Percentiles rank a stretch among this genome's conserved stretches.
Conservation (phyloP, 1,284 basidiomycete species). For the Leccinum insolens region DNA sequence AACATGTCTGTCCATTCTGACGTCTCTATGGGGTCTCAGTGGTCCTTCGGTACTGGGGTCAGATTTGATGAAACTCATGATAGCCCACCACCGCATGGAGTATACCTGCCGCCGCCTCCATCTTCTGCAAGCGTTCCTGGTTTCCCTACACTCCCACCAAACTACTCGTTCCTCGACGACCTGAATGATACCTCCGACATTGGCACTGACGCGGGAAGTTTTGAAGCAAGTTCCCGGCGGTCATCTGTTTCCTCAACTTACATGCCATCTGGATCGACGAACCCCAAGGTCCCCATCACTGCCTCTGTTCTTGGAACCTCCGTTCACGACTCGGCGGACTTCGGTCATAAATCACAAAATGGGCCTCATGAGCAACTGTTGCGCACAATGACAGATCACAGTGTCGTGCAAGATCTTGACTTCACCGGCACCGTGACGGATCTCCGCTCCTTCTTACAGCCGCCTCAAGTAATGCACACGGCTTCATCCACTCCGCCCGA, state of each 20-base stretch:
- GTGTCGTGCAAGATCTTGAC: too few species aligned
- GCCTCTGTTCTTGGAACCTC: neutral
- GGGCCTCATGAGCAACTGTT: too few species aligned
- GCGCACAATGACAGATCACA: too few species aligned
- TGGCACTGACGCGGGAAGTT: neutral
- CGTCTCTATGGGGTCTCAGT: neutral
- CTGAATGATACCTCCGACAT: neutral
- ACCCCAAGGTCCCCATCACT: too few species aligned
- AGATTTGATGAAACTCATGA: neutral
- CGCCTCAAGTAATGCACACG: too few species aligned
- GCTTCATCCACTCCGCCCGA: too few species aligned
- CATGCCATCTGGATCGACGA: too few species aligned
- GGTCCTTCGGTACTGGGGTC: neutral
- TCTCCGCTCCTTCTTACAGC: too few species aligned
- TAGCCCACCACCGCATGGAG: neutral
- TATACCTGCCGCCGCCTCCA: neutral
- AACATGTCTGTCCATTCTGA: neutral
- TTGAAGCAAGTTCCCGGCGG: neutral
- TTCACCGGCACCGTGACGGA: too few species aligned
- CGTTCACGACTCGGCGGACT: too few species aligned
- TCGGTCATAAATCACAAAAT: too few species aligned
- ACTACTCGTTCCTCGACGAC: neutral
- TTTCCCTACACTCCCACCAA: neutral
- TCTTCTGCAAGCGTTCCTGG: neutral
- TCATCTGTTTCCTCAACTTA: neutral